phyloP scores from a whole-genome alignment of 805 yeast genomes.

The Yueomyces sinensis region DNA sequence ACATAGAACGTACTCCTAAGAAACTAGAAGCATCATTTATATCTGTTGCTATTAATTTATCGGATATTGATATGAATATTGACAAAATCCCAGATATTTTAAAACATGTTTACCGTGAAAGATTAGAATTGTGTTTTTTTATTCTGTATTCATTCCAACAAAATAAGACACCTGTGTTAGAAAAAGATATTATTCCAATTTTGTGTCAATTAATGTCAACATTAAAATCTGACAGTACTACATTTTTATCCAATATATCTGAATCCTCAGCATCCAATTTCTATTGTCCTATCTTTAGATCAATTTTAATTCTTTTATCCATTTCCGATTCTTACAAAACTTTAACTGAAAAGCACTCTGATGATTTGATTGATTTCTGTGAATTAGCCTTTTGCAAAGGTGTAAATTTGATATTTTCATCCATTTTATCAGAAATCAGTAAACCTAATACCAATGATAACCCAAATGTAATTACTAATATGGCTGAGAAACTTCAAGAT shows the following conservation, averaged over 20 bases:
- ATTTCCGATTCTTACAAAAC: constrained; percentile 30
- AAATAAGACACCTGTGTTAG: constrained; percentile 10
- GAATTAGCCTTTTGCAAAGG: constrained; percentile 55
- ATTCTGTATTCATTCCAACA: constrained; percentile 19
- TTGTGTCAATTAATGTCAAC: constrained; percentile 19
- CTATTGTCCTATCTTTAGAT: constrained; percentile 51
- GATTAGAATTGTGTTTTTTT: constrained; percentile 58
- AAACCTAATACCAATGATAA: constrained; percentile 26
- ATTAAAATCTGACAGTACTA: constrained; percentile 36
- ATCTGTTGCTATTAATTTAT: constrained; percentile 33
- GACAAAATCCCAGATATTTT: constrained; percentile 30
- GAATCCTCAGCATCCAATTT: constrained; percentile 25
- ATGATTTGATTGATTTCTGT: constrained; percentile 43
- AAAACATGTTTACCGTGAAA: constrained; percentile 39
- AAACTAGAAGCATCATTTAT: constrained; percentile 25
- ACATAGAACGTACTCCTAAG: constrained; percentile 30
- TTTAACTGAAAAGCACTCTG: constrained; percentile 34
- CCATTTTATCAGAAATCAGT: constrained; percentile 42
- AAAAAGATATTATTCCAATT: constrained; percentile 15
- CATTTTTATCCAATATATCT: constrained; percentile 32
- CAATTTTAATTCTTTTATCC: constrained; percentile 35
- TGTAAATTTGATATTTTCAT: constrained; percentile 41
- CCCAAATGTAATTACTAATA: constrained; percentile 7
- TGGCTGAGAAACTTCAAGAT: constrained; percentile 49
- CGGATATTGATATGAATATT: constrained; percentile 39